Conservation (phyloP, 805 yeast genomes). For the Kuraishia floccosa region DNA sequence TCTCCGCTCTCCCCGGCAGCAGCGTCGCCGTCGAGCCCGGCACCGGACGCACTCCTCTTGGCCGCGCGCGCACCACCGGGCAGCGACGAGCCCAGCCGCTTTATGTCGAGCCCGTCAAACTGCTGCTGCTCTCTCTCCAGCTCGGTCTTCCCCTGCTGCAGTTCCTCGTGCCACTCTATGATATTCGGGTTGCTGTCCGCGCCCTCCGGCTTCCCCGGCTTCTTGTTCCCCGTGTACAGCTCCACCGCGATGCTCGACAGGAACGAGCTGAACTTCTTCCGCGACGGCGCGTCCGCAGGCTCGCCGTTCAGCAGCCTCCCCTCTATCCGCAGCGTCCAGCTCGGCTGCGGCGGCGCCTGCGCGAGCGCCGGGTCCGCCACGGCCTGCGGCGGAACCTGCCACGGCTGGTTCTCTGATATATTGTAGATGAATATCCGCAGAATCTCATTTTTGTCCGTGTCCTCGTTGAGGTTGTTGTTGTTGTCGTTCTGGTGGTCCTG, state of each 20-base stretch:
- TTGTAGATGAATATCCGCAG: slow-evolving; percentile 78
- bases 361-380: slow-evolving; percentile 5
- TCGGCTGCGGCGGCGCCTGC: slow-evolving; percentile 21
- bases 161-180: slow-evolving; percentile 86
- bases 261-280: slow-evolving; percentile 66
- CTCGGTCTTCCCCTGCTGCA: slow-evolving; percentile 15
- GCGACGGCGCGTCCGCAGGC: slow-evolving; percentile 31
- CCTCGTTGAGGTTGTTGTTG: slow-evolving; percentile 29
- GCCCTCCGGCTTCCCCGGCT: slow-evolving; percentile 2
- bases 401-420: slow-evolving; percentile 77
- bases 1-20: no score
- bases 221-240: slow-evolving; percentile 19
- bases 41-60: no score
- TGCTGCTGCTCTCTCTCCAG: slow-evolving; percentile 22
- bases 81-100: slow-evolving; percentile 52
- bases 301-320: slow-evolving; percentile 60
- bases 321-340: slow-evolving; percentile 84
- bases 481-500: slow-evolving; percentile 53
- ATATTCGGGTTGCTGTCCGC: slow-evolving; percentile 22
- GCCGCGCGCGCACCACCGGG: slow-evolving; percentile 11
- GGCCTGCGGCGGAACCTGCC: slow-evolving; percentile 53
- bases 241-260: slow-evolving; percentile 81
- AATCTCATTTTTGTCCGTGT: slow-evolving; percentile 37
- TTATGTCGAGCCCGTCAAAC: slow-evolving; percentile 86
- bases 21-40: no score